These are phyloP conservation scores for Clonostachys byssicola DNA, from an alignment of 2,329 filamentous ascomycete species.

Conservation along the genomic window DNA sequence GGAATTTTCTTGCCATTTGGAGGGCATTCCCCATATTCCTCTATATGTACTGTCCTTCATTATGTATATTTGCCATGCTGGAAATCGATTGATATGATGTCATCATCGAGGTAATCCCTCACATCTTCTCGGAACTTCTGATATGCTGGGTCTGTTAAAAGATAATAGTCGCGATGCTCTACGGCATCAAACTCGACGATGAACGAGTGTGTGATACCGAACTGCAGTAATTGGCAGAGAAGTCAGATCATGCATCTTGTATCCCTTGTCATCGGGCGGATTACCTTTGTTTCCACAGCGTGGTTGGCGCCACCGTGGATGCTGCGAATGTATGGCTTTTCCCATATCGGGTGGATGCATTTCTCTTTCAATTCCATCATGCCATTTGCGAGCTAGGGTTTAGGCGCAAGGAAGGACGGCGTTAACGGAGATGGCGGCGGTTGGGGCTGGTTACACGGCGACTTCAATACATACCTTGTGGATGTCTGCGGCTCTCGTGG, in stretches of 20 bases:
- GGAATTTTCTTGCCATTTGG: no score
- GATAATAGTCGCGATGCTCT: conserved; percentile 66
- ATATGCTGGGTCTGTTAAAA: conserved; percentile 61
- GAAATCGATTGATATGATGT: background rate
- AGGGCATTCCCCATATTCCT: conserved; percentile 4
- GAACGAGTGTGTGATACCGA: conserved; percentile 65
- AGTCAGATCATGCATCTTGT: no score
- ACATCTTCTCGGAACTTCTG: conserved; percentile 46
- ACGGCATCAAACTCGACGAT: conserved; percentile 60
- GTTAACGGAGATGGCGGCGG: no score
- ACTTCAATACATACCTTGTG: no score
- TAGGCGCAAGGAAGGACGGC: no score
- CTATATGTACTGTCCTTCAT: no score
- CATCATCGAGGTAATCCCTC: background rate
- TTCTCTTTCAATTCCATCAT: conserved; percentile 47
- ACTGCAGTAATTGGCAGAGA: conserved; percentile 25
- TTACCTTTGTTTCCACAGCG: no score
- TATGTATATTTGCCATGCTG: background rate
- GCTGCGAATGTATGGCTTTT: conserved; percentile 56
- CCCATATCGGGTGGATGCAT: conserved; percentile 57
- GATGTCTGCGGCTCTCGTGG: no score
- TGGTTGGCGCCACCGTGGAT: no score
- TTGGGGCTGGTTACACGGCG: no score
- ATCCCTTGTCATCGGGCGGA: no score
- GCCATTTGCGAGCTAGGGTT: background rate